These are phyloP conservation scores for Sequoiadendron giganteum DNA, from an alignment of 75 land plant species.

Conservation along the genomic window DNA sequence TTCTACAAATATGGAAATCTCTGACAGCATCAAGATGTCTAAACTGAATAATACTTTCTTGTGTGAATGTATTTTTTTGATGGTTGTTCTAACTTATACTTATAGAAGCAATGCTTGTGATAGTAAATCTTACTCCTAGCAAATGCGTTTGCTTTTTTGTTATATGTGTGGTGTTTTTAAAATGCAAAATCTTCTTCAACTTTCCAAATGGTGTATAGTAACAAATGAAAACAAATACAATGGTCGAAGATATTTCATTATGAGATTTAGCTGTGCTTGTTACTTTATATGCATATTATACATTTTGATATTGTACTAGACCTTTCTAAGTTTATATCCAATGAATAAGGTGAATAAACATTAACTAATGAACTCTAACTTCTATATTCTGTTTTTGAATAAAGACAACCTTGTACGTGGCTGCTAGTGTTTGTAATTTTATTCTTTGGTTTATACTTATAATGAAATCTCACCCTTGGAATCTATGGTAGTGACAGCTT, in stretches of 20 bases:
- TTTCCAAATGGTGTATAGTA: not conserved
- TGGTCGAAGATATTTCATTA: not conserved
- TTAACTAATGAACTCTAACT: not conserved
- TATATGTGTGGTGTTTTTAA: not conserved
- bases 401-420: not conserved
- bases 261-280: not conserved
- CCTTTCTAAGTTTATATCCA: slow-evolving; percentile 5
- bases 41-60: not conserved
- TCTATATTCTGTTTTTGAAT: not conserved
- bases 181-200: not conserved
- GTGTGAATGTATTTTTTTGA: not conserved
- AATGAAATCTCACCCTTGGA: not conserved
- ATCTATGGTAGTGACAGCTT: slow-evolving; percentile 29
- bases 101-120: not conserved
- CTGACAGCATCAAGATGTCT: not conserved
- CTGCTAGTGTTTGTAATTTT: not conserved
- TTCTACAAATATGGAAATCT: not conserved
- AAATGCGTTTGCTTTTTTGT: not conserved
- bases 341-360: not conserved
- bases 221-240: not conserved
- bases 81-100: not conserved
- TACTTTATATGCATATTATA: not conserved
- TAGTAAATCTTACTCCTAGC: not conserved
- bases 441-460: not conserved
- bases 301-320: not conserved